phyloP scores from a whole-genome alignment of 75 land plant species.

The Chamaecyparis obtusa region DNA sequence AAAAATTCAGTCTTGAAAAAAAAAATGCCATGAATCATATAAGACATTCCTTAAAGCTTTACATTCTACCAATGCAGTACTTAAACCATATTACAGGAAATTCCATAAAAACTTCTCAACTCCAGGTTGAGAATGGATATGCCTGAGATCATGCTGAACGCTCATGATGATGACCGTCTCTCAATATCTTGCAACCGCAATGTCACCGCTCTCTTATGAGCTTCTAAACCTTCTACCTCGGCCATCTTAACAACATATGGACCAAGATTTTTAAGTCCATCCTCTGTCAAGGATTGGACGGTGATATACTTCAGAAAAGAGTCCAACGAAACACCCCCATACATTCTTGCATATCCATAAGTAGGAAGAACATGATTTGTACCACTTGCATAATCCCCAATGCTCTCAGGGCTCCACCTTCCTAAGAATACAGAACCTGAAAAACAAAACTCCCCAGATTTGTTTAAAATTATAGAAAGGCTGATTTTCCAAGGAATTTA shows the following conservation, averaged over 20 bases:
- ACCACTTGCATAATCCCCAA: slow-evolving; percentile 98
- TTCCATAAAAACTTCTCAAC: neutral
- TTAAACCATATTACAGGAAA: neutral
- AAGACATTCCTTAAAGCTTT: neutral
- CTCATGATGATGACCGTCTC: neutral
- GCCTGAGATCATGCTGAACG: neutral
- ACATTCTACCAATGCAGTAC: neutral
- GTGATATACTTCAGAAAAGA: slow-evolving; percentile 96
- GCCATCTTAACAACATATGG: slow-evolving; percentile 97
- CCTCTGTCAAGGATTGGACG: slow-evolving; percentile 88
- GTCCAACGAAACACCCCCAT: slow-evolving; percentile 89
- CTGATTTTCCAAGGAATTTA: neutral
- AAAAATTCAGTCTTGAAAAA: neutral
- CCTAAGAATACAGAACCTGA: slow-evolving; percentile 98
- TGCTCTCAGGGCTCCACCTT: slow-evolving; percentile 97
- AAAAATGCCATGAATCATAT: neutral
- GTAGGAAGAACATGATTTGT: slow-evolving; percentile 99
- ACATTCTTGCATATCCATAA: slow-evolving; percentile 99
- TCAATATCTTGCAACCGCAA: slow-evolving; percentile 49
- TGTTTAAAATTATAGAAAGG: neutral
- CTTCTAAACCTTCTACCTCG: slow-evolving; percentile 96
- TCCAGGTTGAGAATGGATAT: neutral
- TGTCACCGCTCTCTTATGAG: slow-evolving; percentile 94
- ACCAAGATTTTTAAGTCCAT: slow-evolving; percentile 76
- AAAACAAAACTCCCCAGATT: neutral